Conservation (phyloP, 352 stramenopile species). For the Pythium aristosporum region DNA sequence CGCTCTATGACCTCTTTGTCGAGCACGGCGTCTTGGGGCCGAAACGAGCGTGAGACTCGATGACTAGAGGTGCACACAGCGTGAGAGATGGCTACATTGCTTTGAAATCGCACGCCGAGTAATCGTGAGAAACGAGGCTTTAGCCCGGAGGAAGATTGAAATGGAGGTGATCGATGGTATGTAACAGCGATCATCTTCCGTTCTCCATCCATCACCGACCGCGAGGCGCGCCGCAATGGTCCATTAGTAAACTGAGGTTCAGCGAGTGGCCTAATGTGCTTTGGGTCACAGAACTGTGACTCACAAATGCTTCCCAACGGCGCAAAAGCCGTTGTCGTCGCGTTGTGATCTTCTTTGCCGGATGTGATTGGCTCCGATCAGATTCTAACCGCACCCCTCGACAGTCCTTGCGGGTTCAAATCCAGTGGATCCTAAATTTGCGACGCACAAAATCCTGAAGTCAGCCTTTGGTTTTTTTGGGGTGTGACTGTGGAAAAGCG, state of each 20-base stretch:
- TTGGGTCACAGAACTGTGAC: not conserved
- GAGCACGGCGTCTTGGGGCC: constrained; percentile 45
- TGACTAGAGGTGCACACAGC: not conserved
- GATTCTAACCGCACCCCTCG: constrained; percentile 9
- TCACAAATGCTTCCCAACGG: not conserved
- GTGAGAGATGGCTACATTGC: not conserved
- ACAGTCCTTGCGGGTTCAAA: not conserved
- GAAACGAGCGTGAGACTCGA: not conserved
- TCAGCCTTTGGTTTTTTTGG: not conserved
- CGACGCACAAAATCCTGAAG: constrained; percentile 7
- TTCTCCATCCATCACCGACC: no score
- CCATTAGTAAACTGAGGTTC: no score
- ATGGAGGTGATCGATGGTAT: no score
- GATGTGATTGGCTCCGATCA: not conserved
- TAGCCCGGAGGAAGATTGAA: no score
- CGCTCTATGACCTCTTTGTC: constrained; percentile 61
- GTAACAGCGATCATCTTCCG: no score
- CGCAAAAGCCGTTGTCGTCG: not conserved
- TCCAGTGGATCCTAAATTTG: constrained; percentile 3
- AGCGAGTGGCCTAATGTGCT: no score
- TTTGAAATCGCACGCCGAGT: not conserved
- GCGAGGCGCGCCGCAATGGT: no score
- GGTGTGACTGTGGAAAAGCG: not conserved
- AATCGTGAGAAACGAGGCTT: no score
- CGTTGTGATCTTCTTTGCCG: constrained; percentile 5